phyloP scores from a whole-genome alignment of 2,329 filamentous ascomycete genomes.

The Epichloe brachyelytri region DNA sequence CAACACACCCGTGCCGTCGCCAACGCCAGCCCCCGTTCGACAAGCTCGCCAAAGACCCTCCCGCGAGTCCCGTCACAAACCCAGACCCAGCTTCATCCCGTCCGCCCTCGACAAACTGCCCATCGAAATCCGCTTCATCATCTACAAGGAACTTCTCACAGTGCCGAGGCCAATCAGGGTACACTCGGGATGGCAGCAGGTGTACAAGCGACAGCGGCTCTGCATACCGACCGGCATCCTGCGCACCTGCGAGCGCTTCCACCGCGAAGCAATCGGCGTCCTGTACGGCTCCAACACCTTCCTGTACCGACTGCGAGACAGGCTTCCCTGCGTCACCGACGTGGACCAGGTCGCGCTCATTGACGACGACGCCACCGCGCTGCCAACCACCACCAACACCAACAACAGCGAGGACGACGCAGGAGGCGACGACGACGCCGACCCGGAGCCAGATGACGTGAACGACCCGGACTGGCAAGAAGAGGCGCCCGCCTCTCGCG shows the following conservation, averaged over 20 bases:
- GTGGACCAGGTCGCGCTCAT: slow-evolving; percentile 8
- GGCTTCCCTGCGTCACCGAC: slow-evolving; percentile 8
- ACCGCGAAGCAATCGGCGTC: slow-evolving; percentile 24
- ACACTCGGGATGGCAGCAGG: slow-evolving; percentile 20
- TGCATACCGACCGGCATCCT: slow-evolving; percentile 26
- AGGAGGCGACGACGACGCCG: slow-evolving; percentile 4
- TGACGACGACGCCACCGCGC: slow-evolving; percentile 5
- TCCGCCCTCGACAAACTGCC: slow-evolving; percentile 12
- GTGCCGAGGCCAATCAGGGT: slow-evolving; percentile 20
- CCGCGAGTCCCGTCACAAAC: background rate
- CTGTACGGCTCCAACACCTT: slow-evolving; percentile 38
- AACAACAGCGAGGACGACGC: slow-evolving; percentile 3
- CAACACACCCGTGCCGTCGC: background rate
- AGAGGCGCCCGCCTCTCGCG: background rate
- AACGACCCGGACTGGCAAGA: slow-evolving; percentile 9
- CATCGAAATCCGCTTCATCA: slow-evolving; percentile 16
- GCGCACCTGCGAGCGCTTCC: slow-evolving; percentile 19
- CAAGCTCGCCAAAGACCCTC: background rate
- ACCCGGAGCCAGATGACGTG: slow-evolving; percentile 4
- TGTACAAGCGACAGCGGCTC: slow-evolving; percentile 17
- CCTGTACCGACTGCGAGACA: slow-evolving; percentile 31
- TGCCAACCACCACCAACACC: background rate
- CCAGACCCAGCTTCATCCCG: background rate
- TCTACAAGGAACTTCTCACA: slow-evolving; percentile 21
- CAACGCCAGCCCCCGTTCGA: background rate